Percentiles rank a stretch among this genome's conserved stretches.
Evolutionary conservation across 2,329 filamentous ascomycete species (phyloP).

Genomic region (Fusarium pseudoanthophilum): DNA sequence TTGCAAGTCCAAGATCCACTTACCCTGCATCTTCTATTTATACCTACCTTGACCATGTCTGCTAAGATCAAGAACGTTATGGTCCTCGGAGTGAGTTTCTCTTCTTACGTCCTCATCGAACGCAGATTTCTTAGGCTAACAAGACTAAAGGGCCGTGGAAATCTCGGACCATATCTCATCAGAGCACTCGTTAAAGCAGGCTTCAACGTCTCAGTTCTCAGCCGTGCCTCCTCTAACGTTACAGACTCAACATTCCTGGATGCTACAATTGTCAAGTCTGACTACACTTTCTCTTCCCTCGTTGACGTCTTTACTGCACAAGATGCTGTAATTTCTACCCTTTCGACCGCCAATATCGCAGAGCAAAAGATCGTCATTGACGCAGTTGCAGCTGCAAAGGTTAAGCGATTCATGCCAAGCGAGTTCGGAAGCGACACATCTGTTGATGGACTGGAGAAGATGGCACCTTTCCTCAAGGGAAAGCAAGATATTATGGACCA

Average conservation of each 20-base stretch:
- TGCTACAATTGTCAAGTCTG: background rate
- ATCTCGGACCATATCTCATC: conserved; percentile 1
- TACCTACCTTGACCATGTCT: background rate
- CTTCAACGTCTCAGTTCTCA: rapidly evolving
- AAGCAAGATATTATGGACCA: conserved; percentile 9
- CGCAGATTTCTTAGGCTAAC: too few species aligned
- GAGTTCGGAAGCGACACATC: conserved; percentile 17
- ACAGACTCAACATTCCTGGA: background rate
- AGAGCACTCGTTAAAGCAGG: rapidly evolving
- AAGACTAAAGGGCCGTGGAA: conserved; percentile 19
- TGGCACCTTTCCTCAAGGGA: conserved; percentile 8
- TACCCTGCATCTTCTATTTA: background rate
- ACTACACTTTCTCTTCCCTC: background rate
- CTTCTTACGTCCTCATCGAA: too few species aligned
- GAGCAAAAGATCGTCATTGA: conserved; percentile 10
- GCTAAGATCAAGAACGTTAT: background rate
- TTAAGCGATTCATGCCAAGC: conserved; percentile 13
- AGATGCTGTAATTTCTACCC: conserved; percentile 2
- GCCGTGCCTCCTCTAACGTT: rapidly evolving
- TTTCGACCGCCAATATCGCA: conserved; percentile 7
- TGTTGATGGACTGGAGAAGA: background rate
- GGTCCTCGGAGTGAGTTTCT: background rate
- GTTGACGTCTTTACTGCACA: background rate
- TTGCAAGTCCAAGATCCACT: background rate
- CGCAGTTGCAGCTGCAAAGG: conserved; percentile 2